phyloP scores from a whole-genome alignment of 1,284 basidiomycete genomes.

The Quambalaria eucalypti region DNA sequence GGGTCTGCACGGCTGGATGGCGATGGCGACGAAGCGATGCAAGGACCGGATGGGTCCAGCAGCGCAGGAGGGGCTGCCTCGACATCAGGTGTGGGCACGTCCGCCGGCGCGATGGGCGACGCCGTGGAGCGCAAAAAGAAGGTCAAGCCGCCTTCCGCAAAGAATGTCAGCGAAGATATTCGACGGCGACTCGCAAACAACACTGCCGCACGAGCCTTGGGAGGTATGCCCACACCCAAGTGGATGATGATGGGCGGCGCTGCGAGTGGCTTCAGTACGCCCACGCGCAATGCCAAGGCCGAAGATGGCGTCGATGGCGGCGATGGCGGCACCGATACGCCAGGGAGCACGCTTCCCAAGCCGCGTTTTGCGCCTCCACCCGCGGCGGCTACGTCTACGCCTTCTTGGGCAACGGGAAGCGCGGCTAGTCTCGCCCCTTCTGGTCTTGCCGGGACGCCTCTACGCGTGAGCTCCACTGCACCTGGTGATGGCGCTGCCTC shows the following conservation, averaged over 20 bases:
- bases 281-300: not conserved
- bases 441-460: not conserved
- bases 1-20: too few species aligned
- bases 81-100: not conserved
- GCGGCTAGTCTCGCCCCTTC: not conserved
- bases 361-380: slow-evolving; percentile 31
- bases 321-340: not conserved
- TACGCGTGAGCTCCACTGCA: too few species aligned
- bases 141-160: slow-evolving; percentile 26
- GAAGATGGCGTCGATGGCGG: not conserved
- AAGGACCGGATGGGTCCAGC: too few species aligned
- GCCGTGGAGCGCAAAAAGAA: slow-evolving; percentile 18
- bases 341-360: slow-evolving; percentile 17
- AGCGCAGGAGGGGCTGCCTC: slow-evolving; percentile 5
- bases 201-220: slow-evolving; percentile 40
- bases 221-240: slow-evolving; percentile 5
- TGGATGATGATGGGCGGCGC: slow-evolving; percentile 12
- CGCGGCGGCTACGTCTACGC: not conserved
- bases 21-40: not conserved
- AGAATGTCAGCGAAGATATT: slow-evolving; percentile 43
- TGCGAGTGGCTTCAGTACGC: not conserved
- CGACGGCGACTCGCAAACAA: slow-evolving; percentile 40
- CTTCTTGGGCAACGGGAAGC: not conserved
- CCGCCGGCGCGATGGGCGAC: slow-evolving; percentile 6
- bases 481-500: too few species aligned